phyloP scores from a whole-genome alignment of 306 rosid genomes.

The Notholithocarpus densiflorus region DNA sequence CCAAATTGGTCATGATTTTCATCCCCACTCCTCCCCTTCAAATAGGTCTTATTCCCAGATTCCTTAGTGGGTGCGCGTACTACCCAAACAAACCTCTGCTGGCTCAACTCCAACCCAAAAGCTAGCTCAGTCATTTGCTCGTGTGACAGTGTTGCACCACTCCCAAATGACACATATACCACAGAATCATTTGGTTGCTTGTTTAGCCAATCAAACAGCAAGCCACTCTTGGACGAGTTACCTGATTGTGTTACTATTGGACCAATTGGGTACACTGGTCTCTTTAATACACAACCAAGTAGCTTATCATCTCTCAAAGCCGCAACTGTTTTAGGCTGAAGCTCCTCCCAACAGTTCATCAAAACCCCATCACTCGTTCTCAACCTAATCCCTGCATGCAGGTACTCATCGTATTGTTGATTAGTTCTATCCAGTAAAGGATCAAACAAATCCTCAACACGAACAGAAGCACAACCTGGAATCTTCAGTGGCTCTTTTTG shows the following conservation, averaged over 20 bases:
- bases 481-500: conserved; percentile 24
- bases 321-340: too few species aligned
- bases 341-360: too few species aligned
- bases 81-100: conserved; percentile 62
- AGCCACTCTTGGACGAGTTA: neutral
- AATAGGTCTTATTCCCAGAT: conserved; percentile 8
- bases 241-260: conserved; percentile 31
- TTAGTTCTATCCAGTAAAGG: conserved; percentile 25
- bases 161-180: conserved; percentile 58
- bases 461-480: conserved; percentile 37
- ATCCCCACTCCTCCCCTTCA: neutral
- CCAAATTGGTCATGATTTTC: neutral
- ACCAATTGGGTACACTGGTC: conserved; percentile 18
- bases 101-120: conserved; percentile 62
- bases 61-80: conserved; percentile 38
- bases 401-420: conserved; percentile 19
- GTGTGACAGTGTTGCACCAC: conserved; percentile 49
- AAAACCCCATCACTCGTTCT: too few species aligned
- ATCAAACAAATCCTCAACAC: conserved; percentile 36
- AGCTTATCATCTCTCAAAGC: too few species aligned
- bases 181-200: conserved; percentile 46
- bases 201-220: conserved; percentile 42
- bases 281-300: too few species aligned
- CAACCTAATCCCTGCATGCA: neutral
- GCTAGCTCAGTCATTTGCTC: conserved; percentile 59